Evolutionary conservation across 2,329 filamentous ascomycete genomes (phyloP).

Genomic region (Xylariales sp.): DNA sequence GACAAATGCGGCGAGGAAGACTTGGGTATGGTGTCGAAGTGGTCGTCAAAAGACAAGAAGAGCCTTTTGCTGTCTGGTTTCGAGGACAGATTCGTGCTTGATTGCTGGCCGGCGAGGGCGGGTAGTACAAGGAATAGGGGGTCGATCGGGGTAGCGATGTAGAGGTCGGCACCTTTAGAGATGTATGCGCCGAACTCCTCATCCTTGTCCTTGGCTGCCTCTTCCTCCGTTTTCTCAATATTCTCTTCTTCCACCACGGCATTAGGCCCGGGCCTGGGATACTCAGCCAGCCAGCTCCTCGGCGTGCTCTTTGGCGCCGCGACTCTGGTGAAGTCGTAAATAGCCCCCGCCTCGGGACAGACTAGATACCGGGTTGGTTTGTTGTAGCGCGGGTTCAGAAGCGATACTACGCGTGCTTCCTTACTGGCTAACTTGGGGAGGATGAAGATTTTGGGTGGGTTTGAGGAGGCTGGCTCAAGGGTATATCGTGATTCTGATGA

Average conservation of each 20-base stretch:
- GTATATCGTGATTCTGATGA: conserved; percentile 34
- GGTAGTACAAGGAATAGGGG: conserved; percentile 79
- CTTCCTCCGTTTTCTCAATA: conserved; percentile 12
- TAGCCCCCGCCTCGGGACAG: conserved; percentile 51
- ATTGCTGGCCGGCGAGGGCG: conserved; percentile 50
- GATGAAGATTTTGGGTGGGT: conserved; percentile 54
- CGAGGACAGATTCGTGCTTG: conserved; percentile 15
- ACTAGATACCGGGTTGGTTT: conserved; percentile 56
- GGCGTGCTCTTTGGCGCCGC: conserved; percentile 47
- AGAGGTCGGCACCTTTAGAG: conserved; percentile 67
- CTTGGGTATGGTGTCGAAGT: conserved; percentile 59
- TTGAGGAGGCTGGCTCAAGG: conserved; percentile 34
- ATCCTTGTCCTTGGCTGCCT: conserved; percentile 16
- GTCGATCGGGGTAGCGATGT: conserved; percentile 79
- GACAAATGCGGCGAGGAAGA: conserved; percentile 54
- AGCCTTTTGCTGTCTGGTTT: conserved; percentile 51
- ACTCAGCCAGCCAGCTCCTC: conserved; percentile 58
- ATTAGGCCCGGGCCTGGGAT: conserved; percentile 5
- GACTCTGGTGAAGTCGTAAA: conserved; percentile 62
- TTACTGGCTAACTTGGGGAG: conserved; percentile 50
- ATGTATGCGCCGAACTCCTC: conserved; percentile 35
- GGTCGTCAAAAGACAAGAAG: conserved; percentile 67
- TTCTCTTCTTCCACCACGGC: conserved; percentile 14
- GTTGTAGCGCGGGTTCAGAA: conserved; percentile 54
- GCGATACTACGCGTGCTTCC: conserved; percentile 54